Percentiles rank a stretch among this genome's conserved stretches.
Conservation (phyloP, 2,329 filamentous ascomycete species). For the Microcyclosporella mali region DNA sequence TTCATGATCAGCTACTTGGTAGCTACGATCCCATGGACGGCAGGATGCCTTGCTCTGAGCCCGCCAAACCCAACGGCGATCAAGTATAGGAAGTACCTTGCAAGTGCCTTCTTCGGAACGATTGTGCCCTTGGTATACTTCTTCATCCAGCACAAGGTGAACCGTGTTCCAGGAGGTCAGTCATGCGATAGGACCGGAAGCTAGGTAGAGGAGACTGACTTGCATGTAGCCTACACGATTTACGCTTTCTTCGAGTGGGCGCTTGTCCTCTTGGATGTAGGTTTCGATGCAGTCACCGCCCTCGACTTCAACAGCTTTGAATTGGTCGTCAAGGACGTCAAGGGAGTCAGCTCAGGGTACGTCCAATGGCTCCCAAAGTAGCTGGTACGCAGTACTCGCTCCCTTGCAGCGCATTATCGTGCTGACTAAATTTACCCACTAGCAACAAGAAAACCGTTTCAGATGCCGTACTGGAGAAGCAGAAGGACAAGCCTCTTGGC, state of each 20-base stretch:
- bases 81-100: constrained; percentile 82
- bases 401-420: constrained; percentile 1
- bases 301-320: constrained; percentile 88
- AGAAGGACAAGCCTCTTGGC: constrained; percentile 65
- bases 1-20: constrained; percentile 99
- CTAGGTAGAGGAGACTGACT: neutral
- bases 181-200: constrained; percentile 2
- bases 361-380: constrained; percentile 93
- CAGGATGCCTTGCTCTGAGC: constrained; percentile 82
- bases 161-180: constrained; percentile 86
- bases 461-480: constrained; percentile 31
- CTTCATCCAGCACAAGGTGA: constrained; percentile 98
- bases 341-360: constrained; percentile 94
- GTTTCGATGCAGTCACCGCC: constrained; percentile 89
- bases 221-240: constrained; percentile 75
- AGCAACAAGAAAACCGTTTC: constrained; percentile 28
- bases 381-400: constrained; percentile 47
- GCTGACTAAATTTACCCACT: constrained; percentile 6
- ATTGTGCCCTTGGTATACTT: constrained; percentile 89
- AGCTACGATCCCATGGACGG: constrained; percentile 88
- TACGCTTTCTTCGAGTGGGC: constrained; percentile 99
- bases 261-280: constrained; percentile 89
- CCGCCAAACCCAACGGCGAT: constrained; percentile 76
- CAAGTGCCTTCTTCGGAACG: constrained; percentile 79
- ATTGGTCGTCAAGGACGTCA: constrained; percentile 79